Percentiles rank a stretch among this genome's conserved stretches.
These are phyloP conservation scores for Acmispon strigosus DNA, from an alignment of 306 rosid species.

Conservation along the genomic window DNA sequence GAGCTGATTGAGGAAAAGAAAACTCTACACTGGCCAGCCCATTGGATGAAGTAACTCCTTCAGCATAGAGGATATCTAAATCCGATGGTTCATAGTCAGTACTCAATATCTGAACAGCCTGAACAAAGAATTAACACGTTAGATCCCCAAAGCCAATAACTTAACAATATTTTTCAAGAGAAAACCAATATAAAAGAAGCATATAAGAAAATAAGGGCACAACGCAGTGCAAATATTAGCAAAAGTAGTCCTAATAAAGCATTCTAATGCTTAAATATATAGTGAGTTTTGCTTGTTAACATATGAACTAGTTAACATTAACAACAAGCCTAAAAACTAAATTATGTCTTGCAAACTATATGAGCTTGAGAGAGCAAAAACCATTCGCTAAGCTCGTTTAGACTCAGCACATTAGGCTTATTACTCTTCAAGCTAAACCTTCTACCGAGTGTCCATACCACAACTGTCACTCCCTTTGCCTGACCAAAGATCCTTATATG, in stretches of 20 bases:
- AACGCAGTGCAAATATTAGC: background rate
- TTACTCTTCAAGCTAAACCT: background rate
- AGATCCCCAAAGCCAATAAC: constrained; percentile 23
- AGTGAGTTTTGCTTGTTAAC: background rate
- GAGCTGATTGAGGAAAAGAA: constrained; percentile 70
- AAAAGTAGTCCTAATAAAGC: background rate
- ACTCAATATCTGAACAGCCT: constrained; percentile 83
- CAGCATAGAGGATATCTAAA: constrained; percentile 86
- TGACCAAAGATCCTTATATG: background rate
- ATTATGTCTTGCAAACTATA: background rate
- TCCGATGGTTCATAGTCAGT: constrained; percentile 89
- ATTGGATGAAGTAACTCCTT: constrained; percentile 93
- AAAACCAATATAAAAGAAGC: background rate
- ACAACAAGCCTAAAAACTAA: background rate
- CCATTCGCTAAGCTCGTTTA: background rate
- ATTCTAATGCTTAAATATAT: constrained; percentile 1
- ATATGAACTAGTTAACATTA: background rate
- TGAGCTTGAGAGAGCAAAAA: background rate
- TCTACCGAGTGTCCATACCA: background rate
- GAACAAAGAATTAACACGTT: constrained; percentile 24
- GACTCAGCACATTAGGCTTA: background rate
- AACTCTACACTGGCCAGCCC: constrained; percentile 91
- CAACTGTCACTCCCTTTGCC: background rate
- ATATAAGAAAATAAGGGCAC: background rate
- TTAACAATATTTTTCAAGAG: background rate